Base-by-base conservation (phyloP, 805 yeast genomes). In the Saccharomycopsis fermentans region DNA sequence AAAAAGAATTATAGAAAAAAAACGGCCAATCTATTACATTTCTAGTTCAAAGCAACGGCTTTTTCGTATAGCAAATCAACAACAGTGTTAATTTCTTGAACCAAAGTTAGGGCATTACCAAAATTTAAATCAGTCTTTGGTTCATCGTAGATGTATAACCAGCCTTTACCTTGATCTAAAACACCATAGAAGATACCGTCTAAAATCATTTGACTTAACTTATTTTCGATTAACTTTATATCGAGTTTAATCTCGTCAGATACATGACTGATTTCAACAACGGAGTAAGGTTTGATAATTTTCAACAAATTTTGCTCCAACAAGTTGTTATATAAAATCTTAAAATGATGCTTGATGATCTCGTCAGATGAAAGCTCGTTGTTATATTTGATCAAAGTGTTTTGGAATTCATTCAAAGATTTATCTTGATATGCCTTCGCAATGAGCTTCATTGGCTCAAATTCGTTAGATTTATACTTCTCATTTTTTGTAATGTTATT, bases 141-240 rank as follows among this genome's bases (percentile, higher is more conserved):
- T 69, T 90, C 87, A 60, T 90, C 96, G 68, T 88, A 94, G 59
- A 94, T 82, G 64, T 90, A 84, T 66, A 94, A 79, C 96, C 97
- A 94, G 8, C 99, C 99, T 70, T 91, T 91, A 53, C 98, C 98
- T 75, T 94, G 99, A 71, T 94, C 99, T 65, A 94, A 77, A 39
- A 94, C 98, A 54, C 99, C 99, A 68, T 84, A 87, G 66, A 94
- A 90, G n/a, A 90, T 87, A 67, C 89, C 86, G 72, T 94, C 99
- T 66, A 94, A 79, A 65, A 94, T 92, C 98, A 94, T 92, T 72
- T 92, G 97, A 54, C 95, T 84, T 63, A 94, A 78, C 71, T 94
- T 94, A 21, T 95, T 95, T 73, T 94, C 99, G 35, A 94, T 90
- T 69, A 90, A 95, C 63, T 83, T 86, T 53, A 83, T 76, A 63